Conservation (phyloP, 2,329 filamentous ascomycete genomes). For the Aspergillus luchuensis region DNA sequence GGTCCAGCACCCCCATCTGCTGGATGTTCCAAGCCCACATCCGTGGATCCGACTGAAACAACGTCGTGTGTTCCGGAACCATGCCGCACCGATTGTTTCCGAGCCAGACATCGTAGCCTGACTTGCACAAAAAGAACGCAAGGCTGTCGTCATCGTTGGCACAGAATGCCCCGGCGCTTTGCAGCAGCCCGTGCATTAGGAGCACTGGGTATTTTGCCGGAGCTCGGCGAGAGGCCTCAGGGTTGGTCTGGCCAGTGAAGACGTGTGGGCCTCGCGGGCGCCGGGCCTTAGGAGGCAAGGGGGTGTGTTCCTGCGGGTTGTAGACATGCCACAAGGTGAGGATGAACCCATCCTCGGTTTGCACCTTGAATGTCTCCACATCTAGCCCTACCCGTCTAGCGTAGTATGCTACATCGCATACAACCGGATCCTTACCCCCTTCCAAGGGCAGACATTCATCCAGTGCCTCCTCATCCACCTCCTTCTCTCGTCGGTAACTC, state of each 20-base stretch:
- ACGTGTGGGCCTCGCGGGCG: constrained; percentile 60
- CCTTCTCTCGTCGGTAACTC: constrained; percentile 49
- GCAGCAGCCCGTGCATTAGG: constrained; percentile 83
- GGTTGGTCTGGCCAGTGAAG: constrained; percentile 54
- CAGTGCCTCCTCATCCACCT: constrained; percentile 42
- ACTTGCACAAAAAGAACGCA: constrained; percentile 89
- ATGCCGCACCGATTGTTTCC: constrained; percentile 93
- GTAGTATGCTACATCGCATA: constrained; percentile 82
- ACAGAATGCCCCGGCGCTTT: constrained; percentile 86
- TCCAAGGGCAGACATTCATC: constrained; percentile 71
- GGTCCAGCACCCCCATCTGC: constrained; percentile 88
- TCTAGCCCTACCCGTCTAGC: constrained; percentile 85
- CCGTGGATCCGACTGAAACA: constrained; percentile 74
- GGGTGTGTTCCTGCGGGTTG: constrained; percentile 72
- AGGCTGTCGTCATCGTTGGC: constrained; percentile 86
- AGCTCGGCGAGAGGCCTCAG: constrained; percentile 26
- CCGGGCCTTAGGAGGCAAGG: constrained; percentile 50
- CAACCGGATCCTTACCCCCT: constrained; percentile 75
- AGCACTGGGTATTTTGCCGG: constrained; percentile 70
- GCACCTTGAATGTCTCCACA: constrained; percentile 77
- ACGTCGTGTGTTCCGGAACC: constrained; percentile 70
- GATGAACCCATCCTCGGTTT: constrained; percentile 92
- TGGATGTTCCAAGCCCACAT: constrained; percentile 98
- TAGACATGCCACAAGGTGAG: constrained; percentile 88
- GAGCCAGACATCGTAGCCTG: constrained; percentile 92